phyloP scores from a whole-genome alignment of 768 basidiomycete species.

The Hericium alpestre region DNA sequence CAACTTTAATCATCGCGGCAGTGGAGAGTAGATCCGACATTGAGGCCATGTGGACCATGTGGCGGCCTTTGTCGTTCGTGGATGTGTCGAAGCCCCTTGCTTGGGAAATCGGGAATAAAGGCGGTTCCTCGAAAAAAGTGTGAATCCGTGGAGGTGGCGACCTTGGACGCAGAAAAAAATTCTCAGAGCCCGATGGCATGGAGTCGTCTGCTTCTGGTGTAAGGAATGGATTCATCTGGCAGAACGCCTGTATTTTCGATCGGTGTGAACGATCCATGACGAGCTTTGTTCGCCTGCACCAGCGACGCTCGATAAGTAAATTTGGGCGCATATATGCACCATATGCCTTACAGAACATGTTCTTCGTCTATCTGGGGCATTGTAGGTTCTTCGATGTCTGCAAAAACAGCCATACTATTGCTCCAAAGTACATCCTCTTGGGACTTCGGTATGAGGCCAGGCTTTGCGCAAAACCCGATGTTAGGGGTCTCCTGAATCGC shows the following conservation, averaged over 20 bases:
- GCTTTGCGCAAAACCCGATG: not conserved
- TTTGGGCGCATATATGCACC: not conserved
- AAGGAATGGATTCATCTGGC: slow-evolving; percentile 1
- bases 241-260: not conserved
- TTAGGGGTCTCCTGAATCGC: slow-evolving; percentile 5
- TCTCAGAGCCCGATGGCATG: not conserved
- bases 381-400: not conserved
- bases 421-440: not conserved
- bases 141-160: not conserved
- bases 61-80: not conserved
- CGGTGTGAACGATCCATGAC: not conserved
- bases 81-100: not conserved
- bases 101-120: not conserved
- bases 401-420: not conserved
- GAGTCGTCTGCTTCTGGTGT: not conserved
- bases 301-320: not conserved
- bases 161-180: not conserved
- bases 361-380: not conserved
- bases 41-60: no score
- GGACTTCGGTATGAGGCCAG: not conserved
- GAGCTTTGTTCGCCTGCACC: not conserved
- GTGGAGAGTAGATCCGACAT: not conserved
- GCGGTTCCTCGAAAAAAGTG: not conserved
- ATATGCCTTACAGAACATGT: not conserved
- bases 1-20: not conserved